Percentiles rank a stretch among this genome's conserved stretches.
phyloP scores from a whole-genome alignment of 78 protist genomes.

The Guillardia theta region DNA sequence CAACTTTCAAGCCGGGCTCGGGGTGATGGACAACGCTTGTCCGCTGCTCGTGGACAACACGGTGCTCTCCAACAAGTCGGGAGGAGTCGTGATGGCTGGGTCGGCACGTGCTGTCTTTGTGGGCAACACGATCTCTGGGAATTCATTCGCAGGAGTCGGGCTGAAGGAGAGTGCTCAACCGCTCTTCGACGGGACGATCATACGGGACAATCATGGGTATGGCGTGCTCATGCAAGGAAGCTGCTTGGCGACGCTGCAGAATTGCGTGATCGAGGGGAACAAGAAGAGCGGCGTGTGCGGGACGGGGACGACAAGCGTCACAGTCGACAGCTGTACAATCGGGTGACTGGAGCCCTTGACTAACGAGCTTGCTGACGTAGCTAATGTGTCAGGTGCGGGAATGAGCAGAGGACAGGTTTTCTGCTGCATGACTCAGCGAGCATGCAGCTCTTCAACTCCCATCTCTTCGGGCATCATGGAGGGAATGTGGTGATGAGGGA shows the following conservation, averaged over 20 bases:
- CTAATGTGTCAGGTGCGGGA: neutral
- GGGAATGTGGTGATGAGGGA: neutral
- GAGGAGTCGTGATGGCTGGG: neutral
- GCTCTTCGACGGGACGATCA: neutral
- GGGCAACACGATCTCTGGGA: neutral
- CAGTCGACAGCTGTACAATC: neutral
- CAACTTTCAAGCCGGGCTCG: neutral
- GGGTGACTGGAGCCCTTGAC: neutral
- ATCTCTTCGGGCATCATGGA: neutral
- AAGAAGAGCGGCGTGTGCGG: conserved; percentile 3
- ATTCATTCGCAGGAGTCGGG: neutral
- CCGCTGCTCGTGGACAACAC: neutral
- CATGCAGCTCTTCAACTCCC: neutral
- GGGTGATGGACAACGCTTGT: neutral
- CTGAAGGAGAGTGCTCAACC: neutral
- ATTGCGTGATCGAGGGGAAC: neutral
- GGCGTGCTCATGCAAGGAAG: neutral
- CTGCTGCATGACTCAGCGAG: neutral
- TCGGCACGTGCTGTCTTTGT: neutral
- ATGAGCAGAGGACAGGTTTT: neutral
- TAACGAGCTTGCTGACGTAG: neutral
- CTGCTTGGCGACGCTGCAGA: neutral
- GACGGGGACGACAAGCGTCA: neutral
- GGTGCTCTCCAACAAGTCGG: neutral
- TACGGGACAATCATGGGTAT: neutral